These are phyloP conservation scores for Cyberlindnera nakhonratchasimensis DNA, from an alignment of 805 yeast genomes.

Conservation along the genomic window DNA sequence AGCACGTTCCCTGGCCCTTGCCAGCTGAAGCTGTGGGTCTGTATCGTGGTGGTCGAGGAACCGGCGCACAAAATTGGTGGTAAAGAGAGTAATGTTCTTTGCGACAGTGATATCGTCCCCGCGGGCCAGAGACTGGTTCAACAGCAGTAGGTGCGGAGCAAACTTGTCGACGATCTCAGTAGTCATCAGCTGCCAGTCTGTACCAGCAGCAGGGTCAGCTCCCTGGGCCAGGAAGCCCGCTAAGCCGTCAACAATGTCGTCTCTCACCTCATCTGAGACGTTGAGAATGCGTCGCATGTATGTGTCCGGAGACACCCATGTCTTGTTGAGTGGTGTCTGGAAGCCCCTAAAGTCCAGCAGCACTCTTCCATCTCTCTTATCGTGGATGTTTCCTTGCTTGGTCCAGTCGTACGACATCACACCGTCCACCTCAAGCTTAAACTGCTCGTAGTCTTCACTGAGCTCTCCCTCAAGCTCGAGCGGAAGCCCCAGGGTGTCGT, in stretches of 20 bases:
- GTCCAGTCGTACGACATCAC: slow-evolving; percentile 43
- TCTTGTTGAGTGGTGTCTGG: slow-evolving; percentile 50
- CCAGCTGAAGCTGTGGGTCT: slow-evolving; percentile 5
- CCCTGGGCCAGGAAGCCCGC: slow-evolving; percentile 29
- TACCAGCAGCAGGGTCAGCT: slow-evolving; percentile 40
- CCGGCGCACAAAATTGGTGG: slow-evolving; percentile 45
- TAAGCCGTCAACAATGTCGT: slow-evolving; percentile 35
- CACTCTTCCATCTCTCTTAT: slow-evolving; percentile 48
- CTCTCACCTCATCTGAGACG: slow-evolving; percentile 33
- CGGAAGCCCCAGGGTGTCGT: slow-evolving; percentile 30
- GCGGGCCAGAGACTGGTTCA: slow-evolving; percentile 35
- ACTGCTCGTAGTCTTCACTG: slow-evolving; percentile 15
- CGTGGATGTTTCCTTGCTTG: slow-evolving; percentile 43
- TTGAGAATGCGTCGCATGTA: slow-evolving; percentile 39
- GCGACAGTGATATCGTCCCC: slow-evolving; percentile 21
- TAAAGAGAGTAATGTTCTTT: slow-evolving; percentile 37
- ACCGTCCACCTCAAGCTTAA: slow-evolving; percentile 23
- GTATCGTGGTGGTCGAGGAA: slow-evolving; percentile 31
- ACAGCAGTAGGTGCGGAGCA: slow-evolving; percentile 42
- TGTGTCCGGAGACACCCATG: slow-evolving; percentile 47
- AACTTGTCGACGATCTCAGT: slow-evolving; percentile 49
- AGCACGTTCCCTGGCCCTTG: slow-evolving; percentile 33
- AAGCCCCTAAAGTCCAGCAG: slow-evolving; percentile 49
- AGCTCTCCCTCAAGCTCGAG: slow-evolving; percentile 3
- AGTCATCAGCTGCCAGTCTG: slow-evolving; percentile 55